Evolutionary conservation across 1,284 basidiomycete species (phyloP), one percentile per base, ranked within the genome.

Genomic region (Vanrija sp.): DNA sequence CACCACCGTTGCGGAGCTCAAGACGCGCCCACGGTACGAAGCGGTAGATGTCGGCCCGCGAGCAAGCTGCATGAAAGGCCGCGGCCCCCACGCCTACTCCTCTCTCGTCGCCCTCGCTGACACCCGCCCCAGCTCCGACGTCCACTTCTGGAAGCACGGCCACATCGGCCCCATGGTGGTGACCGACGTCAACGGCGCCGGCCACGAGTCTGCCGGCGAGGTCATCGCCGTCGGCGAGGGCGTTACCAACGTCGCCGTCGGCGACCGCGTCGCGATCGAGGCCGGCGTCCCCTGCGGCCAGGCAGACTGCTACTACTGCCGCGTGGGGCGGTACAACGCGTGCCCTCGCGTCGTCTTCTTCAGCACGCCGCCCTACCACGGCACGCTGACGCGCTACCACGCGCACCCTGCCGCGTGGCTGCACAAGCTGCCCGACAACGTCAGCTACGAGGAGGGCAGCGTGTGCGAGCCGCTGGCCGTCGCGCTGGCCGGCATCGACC

Each of bases 361-460:
- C 64, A 76, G 72, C 7, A 77, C 76, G 6, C 77, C 77, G 3
- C 77, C 77, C 36, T 78, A 76, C 62, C 77, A 78, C 60, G 77
- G 77, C 44, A 73, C 73, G 18, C 61, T 78, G 19, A 77, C 75
- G 4, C 66, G 76, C 54, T 80, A 72, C 66, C 79, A 80, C 67
- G 66, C 75, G 19, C 80, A 81, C 59, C 79, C 80, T 0, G 78
- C 78, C 0, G 68, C 69, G 9, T 81, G 80, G 79, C 63, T 81
- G 4, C 80, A 82, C 70, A 74, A 73, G 54, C 65, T 81, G 6
- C 80, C 80, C 1, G 72, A 77, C 51, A 70, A 65, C 53, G 65
- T 79, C n/a, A 68, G 67, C 5, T 79, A 59, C 61, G 80, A 81
- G 50, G 80, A 82, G 56, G 80, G 79, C 20, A 75, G 78, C 0